phyloP scores from a whole-genome alignment of 2,329 filamentous ascomycete species.

The Colletotrichum sp. region DNA sequence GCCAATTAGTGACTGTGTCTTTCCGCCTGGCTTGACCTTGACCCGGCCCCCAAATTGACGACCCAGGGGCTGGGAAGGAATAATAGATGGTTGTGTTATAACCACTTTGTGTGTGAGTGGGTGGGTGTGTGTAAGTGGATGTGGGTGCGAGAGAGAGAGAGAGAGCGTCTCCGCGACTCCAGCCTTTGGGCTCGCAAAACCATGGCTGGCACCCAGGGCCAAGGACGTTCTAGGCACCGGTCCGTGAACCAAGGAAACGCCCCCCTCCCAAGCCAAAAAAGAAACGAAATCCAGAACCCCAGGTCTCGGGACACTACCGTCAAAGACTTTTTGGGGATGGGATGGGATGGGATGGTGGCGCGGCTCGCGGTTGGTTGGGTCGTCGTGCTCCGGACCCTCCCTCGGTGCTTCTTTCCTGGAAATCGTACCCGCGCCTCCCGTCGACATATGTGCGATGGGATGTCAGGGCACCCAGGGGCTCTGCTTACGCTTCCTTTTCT shows the following conservation, averaged over 20 bases:
- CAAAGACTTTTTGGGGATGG: not conserved
- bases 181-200: not conserved
- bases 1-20: not conserved
- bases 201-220: not conserved
- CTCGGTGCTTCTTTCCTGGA: not conserved
- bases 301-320: not conserved
- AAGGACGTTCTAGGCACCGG: not conserved
- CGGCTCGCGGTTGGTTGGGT: not conserved
- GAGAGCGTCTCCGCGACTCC: not conserved
- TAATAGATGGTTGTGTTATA: not conserved
- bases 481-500: not conserved
- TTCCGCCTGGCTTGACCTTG: not conserved
- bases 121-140: too few species aligned
- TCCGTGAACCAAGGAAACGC: not conserved
- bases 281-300: not conserved
- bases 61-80: not conserved
- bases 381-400: not conserved
- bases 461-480: not conserved
- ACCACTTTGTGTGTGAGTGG: not conserved
- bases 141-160: not conserved
- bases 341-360: not conserved
- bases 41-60: not conserved
- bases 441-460: not conserved
- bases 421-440: not conserved
- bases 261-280: not conserved